Conservation (phyloP, 371 early-diverging fungal genomes). For the Apophysomyces sp. region DNA sequence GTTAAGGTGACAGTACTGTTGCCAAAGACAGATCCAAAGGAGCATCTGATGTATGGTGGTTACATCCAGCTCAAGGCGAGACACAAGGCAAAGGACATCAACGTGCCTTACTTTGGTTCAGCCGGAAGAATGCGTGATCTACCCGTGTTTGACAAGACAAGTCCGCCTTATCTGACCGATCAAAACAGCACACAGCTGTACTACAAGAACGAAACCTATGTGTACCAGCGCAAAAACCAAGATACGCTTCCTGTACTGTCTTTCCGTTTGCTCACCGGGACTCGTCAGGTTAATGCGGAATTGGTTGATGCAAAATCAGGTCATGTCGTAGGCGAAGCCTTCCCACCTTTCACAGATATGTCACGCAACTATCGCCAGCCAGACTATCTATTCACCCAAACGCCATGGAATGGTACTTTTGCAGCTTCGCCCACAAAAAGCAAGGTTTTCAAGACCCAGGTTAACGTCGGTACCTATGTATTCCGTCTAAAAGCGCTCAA, state of each 20-base stretch:
- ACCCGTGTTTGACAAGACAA: conserved; percentile 28
- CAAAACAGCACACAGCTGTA: conserved; percentile 9
- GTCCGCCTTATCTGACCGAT: conserved; percentile 17
- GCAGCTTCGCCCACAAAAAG: conserved; percentile 11
- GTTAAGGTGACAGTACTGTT: conserved; percentile 45
- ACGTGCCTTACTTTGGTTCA: conserved; percentile 58
- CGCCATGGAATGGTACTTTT: conserved; percentile 31
- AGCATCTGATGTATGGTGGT: conserved; percentile 40
- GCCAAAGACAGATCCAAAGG: conserved; percentile 37
- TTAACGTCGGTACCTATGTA: conserved; percentile 20
- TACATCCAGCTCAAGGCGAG: conserved; percentile 24
- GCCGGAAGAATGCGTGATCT: conserved; percentile 45
- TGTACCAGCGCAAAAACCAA: conserved; percentile 18
- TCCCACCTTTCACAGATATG: background rate
- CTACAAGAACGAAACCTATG: conserved; percentile 16
- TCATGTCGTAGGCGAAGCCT: conserved; percentile 14
- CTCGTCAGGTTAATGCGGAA: conserved; percentile 25
- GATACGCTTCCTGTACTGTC: conserved; percentile 16
- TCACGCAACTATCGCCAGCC: background rate
- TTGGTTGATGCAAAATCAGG: conserved; percentile 20
- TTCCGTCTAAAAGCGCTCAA: conserved; percentile 26
- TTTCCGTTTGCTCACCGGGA: conserved; percentile 28
- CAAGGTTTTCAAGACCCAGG: conserved; percentile 14
- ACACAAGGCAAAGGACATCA: conserved; percentile 19
- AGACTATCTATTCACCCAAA: background rate